Evolutionary conservation across 352 stramenopile genomes (phyloP).

Genomic region (Phytophthora tubulina): DNA sequence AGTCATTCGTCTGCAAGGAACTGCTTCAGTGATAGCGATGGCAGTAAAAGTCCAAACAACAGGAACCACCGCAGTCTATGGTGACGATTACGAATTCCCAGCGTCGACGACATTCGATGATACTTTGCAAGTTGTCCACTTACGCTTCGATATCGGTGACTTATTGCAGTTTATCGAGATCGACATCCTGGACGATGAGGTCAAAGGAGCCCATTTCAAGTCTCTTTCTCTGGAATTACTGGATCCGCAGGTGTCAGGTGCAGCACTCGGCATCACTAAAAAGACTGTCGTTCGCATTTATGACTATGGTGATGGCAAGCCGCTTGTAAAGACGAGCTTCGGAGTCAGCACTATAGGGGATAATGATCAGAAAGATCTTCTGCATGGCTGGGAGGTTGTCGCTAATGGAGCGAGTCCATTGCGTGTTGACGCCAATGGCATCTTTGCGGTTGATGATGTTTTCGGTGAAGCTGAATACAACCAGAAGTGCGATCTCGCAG

Average conservation of each 20-base stretch:
- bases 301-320: conserved; percentile 57
- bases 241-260: conserved; percentile 34
- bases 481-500: conserved; percentile 67
- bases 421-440: conserved; percentile 60
- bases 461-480: conserved; percentile 74
- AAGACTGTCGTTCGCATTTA: conserved; percentile 63
- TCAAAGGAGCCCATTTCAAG: conserved; percentile 65
- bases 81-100: conserved; percentile 52
- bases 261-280: conserved; percentile 45
- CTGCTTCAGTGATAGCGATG: conserved; percentile 50
- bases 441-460: conserved; percentile 70
- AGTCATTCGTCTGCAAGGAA: conserved; percentile 64
- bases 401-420: conserved; percentile 58
- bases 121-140: conserved; percentile 40
- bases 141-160: conserved; percentile 69
- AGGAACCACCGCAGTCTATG: conserved; percentile 46
- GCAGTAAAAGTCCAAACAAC: conserved; percentile 47
- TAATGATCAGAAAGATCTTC: conserved; percentile 20
- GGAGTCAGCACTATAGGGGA: background rate
- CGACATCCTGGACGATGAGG: conserved; percentile 54
- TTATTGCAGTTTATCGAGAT: conserved; percentile 54
- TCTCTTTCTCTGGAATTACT: conserved; percentile 53
- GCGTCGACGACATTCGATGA: conserved; percentile 34
- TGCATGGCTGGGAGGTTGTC: conserved; percentile 61
- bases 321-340: conserved; percentile 49